phyloP scores from a whole-genome alignment of 805 yeast species.

The Pichia rugopelliculosa region DNA sequence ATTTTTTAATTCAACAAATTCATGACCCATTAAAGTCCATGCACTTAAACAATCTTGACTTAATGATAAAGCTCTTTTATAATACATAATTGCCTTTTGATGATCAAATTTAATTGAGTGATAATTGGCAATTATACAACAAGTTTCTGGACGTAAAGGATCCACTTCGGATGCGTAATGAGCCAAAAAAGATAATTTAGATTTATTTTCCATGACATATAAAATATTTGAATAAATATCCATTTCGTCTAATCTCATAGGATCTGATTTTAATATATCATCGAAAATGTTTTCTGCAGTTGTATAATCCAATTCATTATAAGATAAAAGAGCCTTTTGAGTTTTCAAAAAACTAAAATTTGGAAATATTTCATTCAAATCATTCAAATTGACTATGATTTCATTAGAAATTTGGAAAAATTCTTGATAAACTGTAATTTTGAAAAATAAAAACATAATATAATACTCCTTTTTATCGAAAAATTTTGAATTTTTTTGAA shows the following conservation, averaged over 20 bases:
- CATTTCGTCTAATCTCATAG: conserved; percentile 81
- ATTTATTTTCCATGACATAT: conserved; percentile 84
- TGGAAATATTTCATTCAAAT: conserved; percentile 54
- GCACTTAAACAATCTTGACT: conserved; percentile 79
- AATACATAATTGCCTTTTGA: conserved; percentile 89
- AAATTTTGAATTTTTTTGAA: conserved; percentile 30
- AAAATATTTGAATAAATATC: conserved; percentile 92
- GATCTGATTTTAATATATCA: conserved; percentile 63
- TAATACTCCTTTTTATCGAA: conserved; percentile 22
- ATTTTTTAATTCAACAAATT: conserved; percentile 90
- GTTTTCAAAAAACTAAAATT: conserved; percentile 63
- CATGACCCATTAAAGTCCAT: conserved; percentile 99
- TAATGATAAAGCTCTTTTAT: conserved; percentile 78
- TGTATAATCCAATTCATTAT: conserved; percentile 77
- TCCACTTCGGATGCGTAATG: conserved; percentile 79
- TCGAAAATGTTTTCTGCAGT: conserved; percentile 79
- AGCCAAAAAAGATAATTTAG: conserved; percentile 80
- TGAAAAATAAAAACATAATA: conserved; percentile 44
- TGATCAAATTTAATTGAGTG: conserved; percentile 89
- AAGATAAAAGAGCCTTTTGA: conserved; percentile 75
- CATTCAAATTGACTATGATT: conserved; percentile 42
- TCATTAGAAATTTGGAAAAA: conserved; percentile 61
- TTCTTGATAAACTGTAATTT: conserved; percentile 64
- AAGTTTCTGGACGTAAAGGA: conserved; percentile 85
- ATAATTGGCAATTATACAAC: conserved; percentile 90